These are phyloP conservation scores for Microdochium nivale DNA, from an alignment of 2,329 filamentous ascomycete genomes.

Conservation along the genomic window DNA sequence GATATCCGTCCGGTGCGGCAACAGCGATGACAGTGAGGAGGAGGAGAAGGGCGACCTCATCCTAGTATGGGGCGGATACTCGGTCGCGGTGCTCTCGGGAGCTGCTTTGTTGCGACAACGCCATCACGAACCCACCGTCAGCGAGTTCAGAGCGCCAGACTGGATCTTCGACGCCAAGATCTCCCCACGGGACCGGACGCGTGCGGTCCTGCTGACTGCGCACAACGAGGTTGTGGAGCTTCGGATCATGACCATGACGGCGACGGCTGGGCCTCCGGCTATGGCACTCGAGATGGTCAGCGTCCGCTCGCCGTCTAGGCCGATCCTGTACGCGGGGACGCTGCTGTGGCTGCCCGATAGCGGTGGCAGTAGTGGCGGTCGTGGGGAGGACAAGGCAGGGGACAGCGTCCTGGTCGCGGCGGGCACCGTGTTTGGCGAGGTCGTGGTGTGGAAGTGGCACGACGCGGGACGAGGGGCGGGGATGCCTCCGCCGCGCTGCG, in stretches of 20 bases:
- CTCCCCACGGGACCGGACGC: constrained; percentile 30
- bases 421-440: constrained; percentile 91
- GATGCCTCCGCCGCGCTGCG: constrained; percentile 13
- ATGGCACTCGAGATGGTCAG: constrained; percentile 32
- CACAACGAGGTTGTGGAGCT: constrained; percentile 72
- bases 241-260: constrained; percentile 16
- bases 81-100: constrained; percentile 34
- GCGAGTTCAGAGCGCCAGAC: constrained; percentile 48
- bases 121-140: constrained; percentile 11
- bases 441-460: constrained; percentile 76
- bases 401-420: constrained; percentile 67
- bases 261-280: constrained; percentile 1
- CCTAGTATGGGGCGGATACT: constrained; percentile 64
- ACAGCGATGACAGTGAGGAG: not conserved
- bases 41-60: constrained; percentile 19
- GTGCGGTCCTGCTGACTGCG: constrained; percentile 64
- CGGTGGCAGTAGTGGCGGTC: too few species aligned
- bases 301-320: constrained; percentile 59
- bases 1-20: constrained; percentile 35
- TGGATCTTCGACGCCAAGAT: constrained; percentile 68
- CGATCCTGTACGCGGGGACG: constrained; percentile 81
- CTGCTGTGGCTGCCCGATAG: constrained; percentile 61
- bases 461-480: constrained; percentile 10
- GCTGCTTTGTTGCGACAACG: constrained; percentile 23
- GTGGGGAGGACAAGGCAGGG: too few species aligned